phyloP scores from a whole-genome alignment of 495 filamentous ascomycete genomes.

The Darksidea phi region DNA sequence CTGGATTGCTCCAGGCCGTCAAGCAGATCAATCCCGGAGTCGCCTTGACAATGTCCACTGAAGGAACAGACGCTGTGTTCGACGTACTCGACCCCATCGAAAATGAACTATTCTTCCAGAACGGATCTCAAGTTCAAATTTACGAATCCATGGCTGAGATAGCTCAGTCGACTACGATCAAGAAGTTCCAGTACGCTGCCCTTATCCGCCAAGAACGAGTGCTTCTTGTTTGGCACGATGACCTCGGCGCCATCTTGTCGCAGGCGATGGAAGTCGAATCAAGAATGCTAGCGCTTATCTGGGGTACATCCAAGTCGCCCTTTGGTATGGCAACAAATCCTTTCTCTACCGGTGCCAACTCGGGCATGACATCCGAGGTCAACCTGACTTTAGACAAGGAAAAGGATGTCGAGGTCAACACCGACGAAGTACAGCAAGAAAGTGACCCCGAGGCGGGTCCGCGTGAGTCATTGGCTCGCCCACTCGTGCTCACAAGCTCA shows the following conservation, averaged over 20 bases:
- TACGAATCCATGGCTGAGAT: conserved; percentile 15
- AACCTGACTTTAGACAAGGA: conserved; percentile 4
- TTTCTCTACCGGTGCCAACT: conserved; percentile 11
- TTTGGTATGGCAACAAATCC: conserved; percentile 13
- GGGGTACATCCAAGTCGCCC: background rate
- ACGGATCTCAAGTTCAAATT: conserved; percentile 16
- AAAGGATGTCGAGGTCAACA: conserved; percentile 1
- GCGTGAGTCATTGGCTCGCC: conserved; percentile 24
- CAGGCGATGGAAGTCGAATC: conserved; percentile 16
- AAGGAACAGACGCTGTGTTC: conserved; percentile 7
- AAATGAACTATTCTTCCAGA: conserved; percentile 3
- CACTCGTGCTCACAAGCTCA: conserved; percentile 22
- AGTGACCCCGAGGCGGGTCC: conserved; percentile 4
- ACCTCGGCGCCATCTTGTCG: conserved; percentile 8
- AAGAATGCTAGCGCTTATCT: conserved; percentile 5
- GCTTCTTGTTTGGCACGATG: conserved; percentile 22
- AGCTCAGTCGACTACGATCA: conserved; percentile 6
- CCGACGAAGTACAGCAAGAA: conserved; percentile 14
- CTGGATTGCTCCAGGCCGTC: conserved; percentile 4
- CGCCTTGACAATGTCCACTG: conserved; percentile 10
- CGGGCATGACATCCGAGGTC: background rate
- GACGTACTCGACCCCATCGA: conserved; percentile 5
- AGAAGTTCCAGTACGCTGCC: conserved; percentile 18
- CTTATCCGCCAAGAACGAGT: conserved; percentile 13
- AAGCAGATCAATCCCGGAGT: conserved; percentile 12